Evolutionary conservation across 768 basidiomycete species (phyloP).

Genomic region (Sarcodon sp.): DNA sequence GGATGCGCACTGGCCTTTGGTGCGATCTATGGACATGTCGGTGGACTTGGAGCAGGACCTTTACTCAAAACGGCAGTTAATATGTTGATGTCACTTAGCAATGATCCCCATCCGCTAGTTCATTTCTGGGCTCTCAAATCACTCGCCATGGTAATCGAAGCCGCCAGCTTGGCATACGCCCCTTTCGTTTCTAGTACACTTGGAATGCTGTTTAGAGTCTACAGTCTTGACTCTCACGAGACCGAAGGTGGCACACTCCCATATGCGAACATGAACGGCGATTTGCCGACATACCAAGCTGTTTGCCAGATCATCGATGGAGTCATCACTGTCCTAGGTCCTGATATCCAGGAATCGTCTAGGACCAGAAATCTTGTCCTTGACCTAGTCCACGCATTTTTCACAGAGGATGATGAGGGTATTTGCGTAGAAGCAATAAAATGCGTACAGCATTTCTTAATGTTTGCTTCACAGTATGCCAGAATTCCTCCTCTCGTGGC

Average conservation of each 20-base stretch:
- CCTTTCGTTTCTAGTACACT: conserved; percentile 83
- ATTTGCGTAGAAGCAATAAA: conserved; percentile 90
- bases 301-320: conserved; percentile 90
- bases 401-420: conserved; percentile 75
- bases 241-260: conserved; percentile 77
- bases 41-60: conserved; percentile 89
- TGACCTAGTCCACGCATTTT: conserved; percentile 77
- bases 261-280: conserved; percentile 80
- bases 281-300: conserved; percentile 84
- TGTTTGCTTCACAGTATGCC: conserved; percentile 84
- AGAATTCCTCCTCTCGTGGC: conserved; percentile 70
- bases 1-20: conserved; percentile 92
- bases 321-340: conserved; percentile 86
- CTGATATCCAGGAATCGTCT: conserved; percentile 85
- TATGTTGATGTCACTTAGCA: conserved; percentile 86
- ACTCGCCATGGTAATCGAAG: conserved; percentile 75
- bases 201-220: conserved; percentile 83
- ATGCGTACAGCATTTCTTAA: conserved; percentile 92
- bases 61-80: conserved; percentile 93
- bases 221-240: conserved; percentile 84
- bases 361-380: conserved; percentile 71
- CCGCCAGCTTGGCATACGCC: conserved; percentile 84
- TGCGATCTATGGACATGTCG: conserved; percentile 83
- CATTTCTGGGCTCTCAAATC: conserved; percentile 90
- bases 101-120: conserved; percentile 93